Evolutionary conservation across 495 filamentous ascomycete species (phyloP), one percentile per base, ranked within the genome.

Genomic region (Penicillium odoratum): DNA sequence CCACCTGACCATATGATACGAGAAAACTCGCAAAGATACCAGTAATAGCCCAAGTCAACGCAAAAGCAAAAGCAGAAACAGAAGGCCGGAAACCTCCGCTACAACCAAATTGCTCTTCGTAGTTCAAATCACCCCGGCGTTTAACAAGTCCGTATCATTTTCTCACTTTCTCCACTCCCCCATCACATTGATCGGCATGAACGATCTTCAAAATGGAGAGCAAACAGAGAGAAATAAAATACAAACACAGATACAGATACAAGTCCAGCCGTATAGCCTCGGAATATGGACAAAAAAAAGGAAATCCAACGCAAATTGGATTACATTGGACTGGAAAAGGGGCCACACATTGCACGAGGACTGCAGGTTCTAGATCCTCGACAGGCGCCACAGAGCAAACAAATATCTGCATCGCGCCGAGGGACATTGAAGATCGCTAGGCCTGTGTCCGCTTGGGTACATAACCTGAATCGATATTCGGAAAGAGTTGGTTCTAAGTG

Each of bases 301-400:
- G 11, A 47, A 47, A 10, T 7, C 28, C 11, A 47, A 47, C 28
- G 21, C 3, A 47, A 47, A 47, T 25, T 26, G 18, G 5, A 46
- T 25, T 21, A 4, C n/a, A 10, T 29, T 26, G 45, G 42, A 15
- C 15, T 16, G 15, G 28, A 29, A 47, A 33, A 16, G 8, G 47
- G 47, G 47, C 26, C 25, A 49, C 15, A 16, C 45, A 25, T 26
- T 40, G 31, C 54, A 50, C 44, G 33, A 50, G 34, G 7, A 46
- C 43, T 46, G 43, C 43, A 46, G 16, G 25, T 46, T 21, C 25
- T 46, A n/a, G 43, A 28, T 46, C 43, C 25, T 25, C 10, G 45
- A 26, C 45, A 47, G 21, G 45, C 38, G 38, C 38, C 45, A 47
- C 21, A 47, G 21, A 29, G 0, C 57, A 55, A 55, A 55, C 46